A percentile compares a stretch with the other conserved stretches of the same genome.
Conservation (phyloP, 179 eudicot species). For the Camellia oleifera region DNA sequence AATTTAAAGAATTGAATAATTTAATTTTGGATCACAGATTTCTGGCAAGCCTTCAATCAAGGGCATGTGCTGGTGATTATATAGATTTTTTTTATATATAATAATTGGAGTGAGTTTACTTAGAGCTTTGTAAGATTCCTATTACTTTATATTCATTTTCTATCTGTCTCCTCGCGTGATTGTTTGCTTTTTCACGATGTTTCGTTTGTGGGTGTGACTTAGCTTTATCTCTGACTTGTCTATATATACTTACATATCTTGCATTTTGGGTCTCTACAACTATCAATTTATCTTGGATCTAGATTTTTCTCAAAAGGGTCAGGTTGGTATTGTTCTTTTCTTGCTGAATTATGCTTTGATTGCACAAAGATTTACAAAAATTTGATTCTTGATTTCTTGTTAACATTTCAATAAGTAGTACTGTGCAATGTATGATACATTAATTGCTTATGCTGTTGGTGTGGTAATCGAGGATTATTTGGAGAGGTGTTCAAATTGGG, state of each 20-base stretch:
- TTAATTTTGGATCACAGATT: constrained; percentile 6
- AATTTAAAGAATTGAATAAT: neutral
- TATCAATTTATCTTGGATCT: constrained; percentile 17
- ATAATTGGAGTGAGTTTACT: neutral
- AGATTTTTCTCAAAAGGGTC: neutral
- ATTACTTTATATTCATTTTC: constrained; percentile 16
- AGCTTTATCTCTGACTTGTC: neutral
- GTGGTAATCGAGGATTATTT: neutral
- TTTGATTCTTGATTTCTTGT: neutral
- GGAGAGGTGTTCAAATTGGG: neutral
- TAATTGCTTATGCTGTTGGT: neutral
- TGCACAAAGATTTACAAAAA: neutral
- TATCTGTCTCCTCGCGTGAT: constrained; percentile 17
- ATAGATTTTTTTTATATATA: no score
- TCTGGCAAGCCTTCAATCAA: neutral
- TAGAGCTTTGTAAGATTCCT: constrained; percentile 6
- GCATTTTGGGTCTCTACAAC: constrained; percentile 11
- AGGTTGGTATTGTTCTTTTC: constrained; percentile 1
- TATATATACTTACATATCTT: neutral
- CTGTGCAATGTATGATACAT: neutral
- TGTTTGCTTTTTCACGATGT: constrained; percentile 13
- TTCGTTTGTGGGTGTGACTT: neutral
- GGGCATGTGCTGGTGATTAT: constrained; percentile 15
- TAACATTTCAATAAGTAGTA: neutral
- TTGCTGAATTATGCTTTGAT: neutral